These are phyloP conservation scores for Castanopsis chinensis DNA, from an alignment of 306 rosid species.

Conservation along the genomic window DNA sequence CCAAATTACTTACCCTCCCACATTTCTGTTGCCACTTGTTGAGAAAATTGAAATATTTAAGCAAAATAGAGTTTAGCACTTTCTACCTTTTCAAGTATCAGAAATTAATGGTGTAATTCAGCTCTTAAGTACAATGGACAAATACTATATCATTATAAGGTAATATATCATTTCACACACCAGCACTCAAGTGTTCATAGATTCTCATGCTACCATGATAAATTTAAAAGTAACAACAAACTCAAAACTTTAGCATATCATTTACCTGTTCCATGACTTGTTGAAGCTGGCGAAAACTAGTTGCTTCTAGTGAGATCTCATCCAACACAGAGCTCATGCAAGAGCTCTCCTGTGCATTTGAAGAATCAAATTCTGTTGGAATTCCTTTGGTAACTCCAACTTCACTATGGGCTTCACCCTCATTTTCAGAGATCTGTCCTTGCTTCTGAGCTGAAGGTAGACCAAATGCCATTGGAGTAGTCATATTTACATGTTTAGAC, in stretches of 20 bases:
- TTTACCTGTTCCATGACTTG: slow-evolving; percentile 68
- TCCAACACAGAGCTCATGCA: slow-evolving; percentile 47
- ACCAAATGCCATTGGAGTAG: slow-evolving; percentile 30
- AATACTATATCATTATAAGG: background rate
- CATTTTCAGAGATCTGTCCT: slow-evolving; percentile 51
- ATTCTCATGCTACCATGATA: background rate
- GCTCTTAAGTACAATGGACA: background rate
- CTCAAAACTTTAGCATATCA: background rate
- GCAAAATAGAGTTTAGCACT: background rate
- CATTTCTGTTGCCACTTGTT: background rate
- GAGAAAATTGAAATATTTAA: background rate
- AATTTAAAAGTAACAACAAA: background rate
- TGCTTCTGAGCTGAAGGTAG: slow-evolving; percentile 44
- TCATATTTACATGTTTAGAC: slow-evolving; percentile 34
- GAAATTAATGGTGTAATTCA: background rate
- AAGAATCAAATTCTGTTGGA: slow-evolving; percentile 56
- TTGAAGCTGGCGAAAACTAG: slow-evolving; percentile 72
- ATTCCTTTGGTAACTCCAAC: slow-evolving; percentile 51
- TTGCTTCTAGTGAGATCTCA: slow-evolving; percentile 54
- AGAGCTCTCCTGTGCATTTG: slow-evolving; percentile 58
- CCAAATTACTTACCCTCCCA: background rate
- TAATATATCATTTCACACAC: background rate
- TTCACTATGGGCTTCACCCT: slow-evolving; percentile 66
- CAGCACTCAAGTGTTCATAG: background rate
- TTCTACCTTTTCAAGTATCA: background rate